Percentiles rank a stretch among this genome's conserved stretches.
Conservation (phyloP, 441 rosid species). For the Adansonia rubrostipa region DNA sequence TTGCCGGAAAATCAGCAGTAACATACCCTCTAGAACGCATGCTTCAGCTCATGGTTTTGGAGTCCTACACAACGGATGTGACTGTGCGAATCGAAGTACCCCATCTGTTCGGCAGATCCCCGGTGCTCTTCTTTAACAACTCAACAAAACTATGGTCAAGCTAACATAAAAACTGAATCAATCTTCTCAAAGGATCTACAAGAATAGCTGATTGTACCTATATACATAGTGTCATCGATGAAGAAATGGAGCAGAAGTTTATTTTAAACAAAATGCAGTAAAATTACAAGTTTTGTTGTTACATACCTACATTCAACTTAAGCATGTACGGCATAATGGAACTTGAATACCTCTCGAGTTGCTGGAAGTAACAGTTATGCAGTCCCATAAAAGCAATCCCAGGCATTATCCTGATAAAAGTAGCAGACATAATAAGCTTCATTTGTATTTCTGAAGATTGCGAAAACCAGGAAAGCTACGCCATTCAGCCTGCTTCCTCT, state of each 20-base stretch:
- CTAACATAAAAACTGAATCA: not conserved
- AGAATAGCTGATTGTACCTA: not conserved
- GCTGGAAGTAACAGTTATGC: not conserved
- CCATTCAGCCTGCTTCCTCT: constrained; percentile 7
- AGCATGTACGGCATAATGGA: not conserved
- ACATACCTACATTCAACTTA: not conserved
- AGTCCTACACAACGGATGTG: not conserved
- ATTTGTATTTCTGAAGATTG: not conserved
- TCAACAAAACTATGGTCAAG: not conserved
- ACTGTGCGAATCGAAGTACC: not conserved
- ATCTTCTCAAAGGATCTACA: not conserved
- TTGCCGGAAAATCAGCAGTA: no score
- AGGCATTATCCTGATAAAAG: not conserved
- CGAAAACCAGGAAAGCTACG: not conserved
- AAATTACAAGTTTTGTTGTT: not conserved
- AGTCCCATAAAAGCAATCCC: not conserved
- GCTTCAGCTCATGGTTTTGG: not conserved
- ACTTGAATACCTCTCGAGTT: not conserved
- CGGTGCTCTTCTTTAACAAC: not conserved
- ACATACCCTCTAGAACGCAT: no score
- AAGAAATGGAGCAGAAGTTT: not conserved
- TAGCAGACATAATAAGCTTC: not conserved
- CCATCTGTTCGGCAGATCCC: not conserved
- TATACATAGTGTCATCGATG: not conserved
- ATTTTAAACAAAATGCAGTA: not conserved